Evolutionary conservation across 805 yeast species (phyloP), one percentile per base, ranked within the genome.

Genomic region (Candida hispaniensis): DNA sequence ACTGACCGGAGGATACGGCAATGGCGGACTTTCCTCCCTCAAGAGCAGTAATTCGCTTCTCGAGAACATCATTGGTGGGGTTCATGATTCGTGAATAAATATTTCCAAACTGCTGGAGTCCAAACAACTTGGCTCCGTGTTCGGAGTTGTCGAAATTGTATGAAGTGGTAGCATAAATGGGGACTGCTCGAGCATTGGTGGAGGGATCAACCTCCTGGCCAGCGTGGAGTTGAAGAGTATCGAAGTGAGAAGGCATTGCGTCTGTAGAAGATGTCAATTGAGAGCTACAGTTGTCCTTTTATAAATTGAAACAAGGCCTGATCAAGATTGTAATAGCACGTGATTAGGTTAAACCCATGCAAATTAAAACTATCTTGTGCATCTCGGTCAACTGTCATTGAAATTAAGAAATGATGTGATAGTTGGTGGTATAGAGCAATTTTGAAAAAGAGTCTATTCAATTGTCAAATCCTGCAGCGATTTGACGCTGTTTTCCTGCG

Each of bases 1-100:
- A 88, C 62, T 86, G 95, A 43, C 98, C 98, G n/a, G 96, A 85
- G 14, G 93, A 59, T 15, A 79, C 77, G 5, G 94, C 93, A 39
- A 88, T 61, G 4, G 94, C 97, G 41, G 79, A 93, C 34, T 75
- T 76, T 52, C 97, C 98, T 40, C 79, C 78, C 61, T 88, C 98
- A 42, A 88, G 69, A 34, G 93, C 93, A 38, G 95, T 93, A 41
- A 88, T 68, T 62, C 98, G 72, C 56, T 80, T 73, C 61, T 88
- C 98, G 44, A 88, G 79, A 15, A 80, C 88, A 49, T 79, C 93
- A 40, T 69, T 77, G 41, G 98, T 88, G 44, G 98, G 98, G 64
- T 88, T 88, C 71, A 73, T 76, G 47, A 88, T 67, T 56, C 98
- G 73, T 8, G 93, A 76, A 65, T 88, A 91, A 48, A 86, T 79